Evolutionary conservation across 2,329 filamentous ascomycete species (phyloP).

Genomic region (Colletotrichum somersetense): DNA sequence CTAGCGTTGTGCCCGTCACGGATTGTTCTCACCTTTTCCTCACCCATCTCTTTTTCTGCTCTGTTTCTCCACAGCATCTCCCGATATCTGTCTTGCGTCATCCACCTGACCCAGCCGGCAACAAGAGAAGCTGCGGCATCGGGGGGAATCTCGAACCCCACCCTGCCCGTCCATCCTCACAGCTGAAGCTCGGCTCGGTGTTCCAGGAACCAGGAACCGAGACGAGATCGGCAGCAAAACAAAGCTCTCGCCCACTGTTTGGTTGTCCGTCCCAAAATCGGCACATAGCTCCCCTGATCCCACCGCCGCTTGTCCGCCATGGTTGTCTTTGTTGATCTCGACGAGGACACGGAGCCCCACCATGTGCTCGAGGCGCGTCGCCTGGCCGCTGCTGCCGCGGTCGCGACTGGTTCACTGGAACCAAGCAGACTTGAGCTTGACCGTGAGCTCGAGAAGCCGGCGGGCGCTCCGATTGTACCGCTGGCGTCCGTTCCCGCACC

Average conservation of each 20-base stretch:
- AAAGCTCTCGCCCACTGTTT: conserved; percentile 24
- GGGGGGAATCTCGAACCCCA: conserved; percentile 36
- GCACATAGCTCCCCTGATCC: conserved; percentile 23
- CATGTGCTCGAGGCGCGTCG: conserved; percentile 33
- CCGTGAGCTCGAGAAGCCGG: conserved; percentile 14
- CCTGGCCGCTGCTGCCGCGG: conserved; percentile 31
- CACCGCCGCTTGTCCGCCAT: conserved; percentile 22
- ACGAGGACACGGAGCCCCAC: conserved; percentile 43
- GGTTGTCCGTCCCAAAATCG: conserved; percentile 20
- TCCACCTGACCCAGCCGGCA: conserved; percentile 14
- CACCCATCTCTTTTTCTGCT: not conserved
- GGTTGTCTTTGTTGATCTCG: conserved; percentile 46
- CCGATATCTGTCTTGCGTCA: conserved; percentile 37
- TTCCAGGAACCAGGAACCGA: conserved; percentile 24
- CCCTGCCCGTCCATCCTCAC: conserved; percentile 27
- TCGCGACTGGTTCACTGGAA: conserved; percentile 31
- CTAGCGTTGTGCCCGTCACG: not conserved
- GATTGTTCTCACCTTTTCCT: not conserved
- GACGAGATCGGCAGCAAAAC: conserved; percentile 30
- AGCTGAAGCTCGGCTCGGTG: conserved; percentile 37
- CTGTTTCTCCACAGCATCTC: conserved; percentile 27
- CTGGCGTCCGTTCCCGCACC: conserved; percentile 6
- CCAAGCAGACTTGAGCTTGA: conserved; percentile 24
- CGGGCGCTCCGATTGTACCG: not conserved
- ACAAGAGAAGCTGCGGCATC: conserved; percentile 38